phyloP scores from a whole-genome alignment of 768 basidiomycete species.

The Russula earlei region DNA sequence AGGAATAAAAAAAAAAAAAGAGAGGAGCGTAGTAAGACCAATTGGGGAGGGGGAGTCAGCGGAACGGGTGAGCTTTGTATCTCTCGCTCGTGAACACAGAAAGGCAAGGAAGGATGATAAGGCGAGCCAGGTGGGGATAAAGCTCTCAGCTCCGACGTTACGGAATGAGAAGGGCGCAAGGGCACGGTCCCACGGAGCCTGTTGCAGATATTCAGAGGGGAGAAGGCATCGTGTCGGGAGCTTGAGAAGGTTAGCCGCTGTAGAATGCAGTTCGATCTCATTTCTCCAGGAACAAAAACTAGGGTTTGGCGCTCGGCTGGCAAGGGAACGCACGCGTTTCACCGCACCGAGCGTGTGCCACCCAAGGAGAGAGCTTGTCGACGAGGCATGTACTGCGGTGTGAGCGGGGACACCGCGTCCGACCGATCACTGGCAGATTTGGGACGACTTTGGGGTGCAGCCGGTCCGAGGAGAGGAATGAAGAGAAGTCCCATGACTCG shows the following conservation, averaged over 20 bases:
- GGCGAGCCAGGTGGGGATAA: constrained; percentile 17
- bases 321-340: constrained; percentile 18
- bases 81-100: constrained; percentile 2
- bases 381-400: constrained; percentile 8
- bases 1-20: constrained; percentile 4
- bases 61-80: constrained; percentile 7
- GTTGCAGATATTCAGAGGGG: constrained; percentile 7
- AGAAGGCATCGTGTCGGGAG: constrained; percentile 10
- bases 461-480: background rate
- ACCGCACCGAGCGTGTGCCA: constrained; percentile 1
- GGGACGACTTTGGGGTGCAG: background rate
- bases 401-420: constrained; percentile 1
- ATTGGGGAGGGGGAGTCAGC: constrained; percentile 9
- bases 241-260: constrained; percentile 18
- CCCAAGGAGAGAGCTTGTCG: background rate
- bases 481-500: constrained; percentile 1
- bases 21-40: constrained; percentile 3
- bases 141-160: constrained; percentile 14
- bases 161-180: constrained; percentile 19
- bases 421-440: constrained; percentile 10
- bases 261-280: constrained; percentile 16
- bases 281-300: constrained; percentile 14
- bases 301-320: constrained; percentile 19
- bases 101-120: constrained; percentile 13
- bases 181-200: constrained; percentile 16